Evolutionary conservation across 495 filamentous ascomycete species (phyloP).

Genomic region (Penicillium cosmopolitanum): DNA sequence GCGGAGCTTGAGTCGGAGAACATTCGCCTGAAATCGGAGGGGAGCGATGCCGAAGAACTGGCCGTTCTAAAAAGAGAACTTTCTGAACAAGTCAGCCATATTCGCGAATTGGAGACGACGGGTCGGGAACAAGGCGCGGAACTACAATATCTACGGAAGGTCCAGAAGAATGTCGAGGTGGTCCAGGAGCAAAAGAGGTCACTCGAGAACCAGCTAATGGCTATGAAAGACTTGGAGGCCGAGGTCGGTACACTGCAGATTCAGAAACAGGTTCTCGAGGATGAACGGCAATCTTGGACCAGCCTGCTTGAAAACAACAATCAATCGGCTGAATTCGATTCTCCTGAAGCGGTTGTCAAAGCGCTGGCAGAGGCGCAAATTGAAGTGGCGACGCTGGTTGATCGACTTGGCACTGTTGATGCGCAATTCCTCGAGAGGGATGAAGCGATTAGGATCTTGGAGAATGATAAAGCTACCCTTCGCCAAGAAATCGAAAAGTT

Average conservation of each 20-base stretch:
- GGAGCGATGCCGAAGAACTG: constrained; percentile 81
- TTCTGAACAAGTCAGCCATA: constrained; percentile 85
- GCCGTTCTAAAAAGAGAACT: constrained; percentile 83
- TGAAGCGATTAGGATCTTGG: constrained; percentile 69
- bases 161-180: constrained; percentile 85
- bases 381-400: constrained; percentile 74
- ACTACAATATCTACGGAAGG: constrained; percentile 74
- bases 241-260: constrained; percentile 78
- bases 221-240: constrained; percentile 72
- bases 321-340: constrained; percentile 72
- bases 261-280: constrained; percentile 84
- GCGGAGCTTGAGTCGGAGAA: constrained; percentile 81
- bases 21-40: constrained; percentile 77
- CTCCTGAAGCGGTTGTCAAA: constrained; percentile 84
- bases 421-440: constrained; percentile 84
- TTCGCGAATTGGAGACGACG: constrained; percentile 76
- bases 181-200: constrained; percentile 93
- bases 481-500: constrained; percentile 71
- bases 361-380: constrained; percentile 81
- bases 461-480: constrained; percentile 65
- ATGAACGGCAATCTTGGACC: constrained; percentile 84
- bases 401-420: constrained; percentile 74
- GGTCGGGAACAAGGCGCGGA: constrained; percentile 83
- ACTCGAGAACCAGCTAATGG: constrained; percentile 74
- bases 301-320: constrained; percentile 77